Evolutionary conservation across 805 yeast species (phyloP).

Genomic region (Maudiozyma saulgeensis): DNA sequence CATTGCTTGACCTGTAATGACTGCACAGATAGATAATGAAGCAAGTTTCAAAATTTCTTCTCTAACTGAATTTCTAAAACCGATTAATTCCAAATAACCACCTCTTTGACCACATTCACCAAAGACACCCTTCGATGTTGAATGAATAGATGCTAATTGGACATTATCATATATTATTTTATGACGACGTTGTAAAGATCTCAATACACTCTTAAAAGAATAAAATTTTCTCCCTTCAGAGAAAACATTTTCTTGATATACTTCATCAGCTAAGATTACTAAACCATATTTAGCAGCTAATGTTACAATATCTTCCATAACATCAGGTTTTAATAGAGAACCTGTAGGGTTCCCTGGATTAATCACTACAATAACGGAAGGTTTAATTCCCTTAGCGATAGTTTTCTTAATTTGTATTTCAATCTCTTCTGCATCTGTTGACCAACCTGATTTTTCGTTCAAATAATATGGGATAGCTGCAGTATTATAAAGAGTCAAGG

Average conservation of each 20-base stretch:
- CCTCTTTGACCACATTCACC: constrained; percentile 99
- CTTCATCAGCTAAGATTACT: constrained; percentile 92
- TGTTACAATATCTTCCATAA: constrained; percentile 59
- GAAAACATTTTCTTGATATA: constrained; percentile 88
- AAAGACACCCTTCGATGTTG: constrained; percentile 93
- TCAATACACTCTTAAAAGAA: constrained; percentile 72
- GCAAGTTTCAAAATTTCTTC: constrained; percentile 74
- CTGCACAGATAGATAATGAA: constrained; percentile 88
- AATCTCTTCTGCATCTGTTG: constrained; percentile 61
- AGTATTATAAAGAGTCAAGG: constrained; percentile 72
- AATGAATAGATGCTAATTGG: constrained; percentile 86
- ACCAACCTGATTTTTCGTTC: constrained; percentile 76
- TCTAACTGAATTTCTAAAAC: constrained; percentile 59
- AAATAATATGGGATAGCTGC: constrained; percentile 77
- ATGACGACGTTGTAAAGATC: constrained; percentile 47
- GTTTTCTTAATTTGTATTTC: constrained; percentile 43
- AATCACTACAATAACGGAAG: constrained; percentile 79
- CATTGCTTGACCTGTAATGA: constrained; percentile 87
- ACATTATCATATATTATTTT: constrained; percentile 54
- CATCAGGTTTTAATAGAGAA: constrained; percentile 53
- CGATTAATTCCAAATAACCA: constrained; percentile 91
- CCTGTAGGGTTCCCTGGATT: constrained; percentile 99
- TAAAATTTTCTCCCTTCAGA: constrained; percentile 55
- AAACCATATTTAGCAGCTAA: constrained; percentile 80
- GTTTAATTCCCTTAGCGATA: constrained; percentile 42